Evolutionary conservation across 176 grass and related monocot genomes (phyloP), one percentile per base, ranked within the genome.

Genomic region (Rhipidocladum racemiflorum): DNA sequence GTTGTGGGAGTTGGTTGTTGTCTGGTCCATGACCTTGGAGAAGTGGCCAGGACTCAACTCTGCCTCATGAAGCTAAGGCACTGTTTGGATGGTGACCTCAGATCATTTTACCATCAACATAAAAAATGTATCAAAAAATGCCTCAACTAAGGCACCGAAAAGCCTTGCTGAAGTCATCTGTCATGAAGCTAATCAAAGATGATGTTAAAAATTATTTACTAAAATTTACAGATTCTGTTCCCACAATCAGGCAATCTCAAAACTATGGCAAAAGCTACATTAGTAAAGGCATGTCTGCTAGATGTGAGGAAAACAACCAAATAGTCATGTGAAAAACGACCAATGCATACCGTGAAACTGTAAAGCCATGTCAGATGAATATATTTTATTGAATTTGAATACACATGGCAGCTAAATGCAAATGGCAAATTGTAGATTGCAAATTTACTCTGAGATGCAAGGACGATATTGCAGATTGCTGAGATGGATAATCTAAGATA

Each of bases 401-500:
- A 81, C 61, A 89, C 45, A 27, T n/a, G 3, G 32, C 46, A 65
- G 30, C 67, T 48, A 45, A 77, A 76, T 74, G 15, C 10, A 75
- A 28, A 40, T 74, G n/a, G 18, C 21, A 74, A 53, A 65, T 54
- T 38, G 42, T 57, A 69, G 21, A 70, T 56, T 40, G 34, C 49
- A 51, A 15, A 38, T 65, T 24, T 64, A 82, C 16, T 17, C 32
- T 18, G 35, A 63, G 44, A 83, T 74, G 45, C 30, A 39, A 74
- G 35, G 44, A 74, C 7, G 14, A 48, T 13, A 13, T 34, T 75
- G 60, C 43, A 83, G 32, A 83, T 9, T 27, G 57, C 56, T 32
- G 60, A 63, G 60, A 83, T 63, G 34, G n/a, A 65, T 53, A 51
- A 39, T 83, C n/a, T 64, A 63, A 36, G 54, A 72, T 54, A 83